phyloP scores from a whole-genome alignment of 2,329 filamentous ascomycete genomes.

The Verticillium albo-atrum region DNA sequence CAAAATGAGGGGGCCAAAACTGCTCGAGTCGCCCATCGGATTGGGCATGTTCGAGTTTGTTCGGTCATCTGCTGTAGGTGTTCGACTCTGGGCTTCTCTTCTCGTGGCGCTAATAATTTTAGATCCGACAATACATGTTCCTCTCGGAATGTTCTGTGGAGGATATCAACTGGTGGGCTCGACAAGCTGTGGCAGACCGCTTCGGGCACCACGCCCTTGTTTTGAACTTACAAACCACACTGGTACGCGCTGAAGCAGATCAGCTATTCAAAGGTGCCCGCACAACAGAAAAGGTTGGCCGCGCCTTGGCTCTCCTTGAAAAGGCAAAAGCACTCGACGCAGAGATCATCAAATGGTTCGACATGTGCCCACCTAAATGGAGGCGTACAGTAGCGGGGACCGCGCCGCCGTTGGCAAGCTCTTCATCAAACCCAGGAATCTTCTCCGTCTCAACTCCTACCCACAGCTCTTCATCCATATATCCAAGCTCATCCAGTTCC shows the following conservation, averaged over 20 bases:
- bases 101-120: background rate
- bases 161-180: constrained; percentile 17
- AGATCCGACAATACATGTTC: constrained; percentile 19
- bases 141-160: constrained; percentile 13
- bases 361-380: constrained; percentile 14
- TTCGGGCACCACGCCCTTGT: constrained; percentile 17
- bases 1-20: constrained; percentile 11
- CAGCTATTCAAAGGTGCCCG: constrained; percentile 10
- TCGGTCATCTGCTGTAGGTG: constrained; percentile 15
- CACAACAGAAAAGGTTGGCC: constrained; percentile 15
- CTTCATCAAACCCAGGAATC: background rate
- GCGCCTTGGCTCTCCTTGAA: constrained; percentile 14
- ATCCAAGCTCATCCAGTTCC: background rate
- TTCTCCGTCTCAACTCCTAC: background rate
- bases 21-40: constrained; percentile 11
- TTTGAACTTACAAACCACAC: constrained; percentile 18
- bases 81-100: background rate
- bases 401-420: constrained; percentile 1
- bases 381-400: constrained; percentile 13
- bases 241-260: constrained; percentile 17
- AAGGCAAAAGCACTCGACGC: constrained; percentile 12
- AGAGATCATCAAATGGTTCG: constrained; percentile 15
- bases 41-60: constrained; percentile 20
- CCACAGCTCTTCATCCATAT: background rate
- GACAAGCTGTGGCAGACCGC: constrained; percentile 13